Evolutionary conservation across 2,329 filamentous ascomycete species (phyloP), one percentile per base, ranked within the genome.

Genomic region (Aspergillus ruber): DNA sequence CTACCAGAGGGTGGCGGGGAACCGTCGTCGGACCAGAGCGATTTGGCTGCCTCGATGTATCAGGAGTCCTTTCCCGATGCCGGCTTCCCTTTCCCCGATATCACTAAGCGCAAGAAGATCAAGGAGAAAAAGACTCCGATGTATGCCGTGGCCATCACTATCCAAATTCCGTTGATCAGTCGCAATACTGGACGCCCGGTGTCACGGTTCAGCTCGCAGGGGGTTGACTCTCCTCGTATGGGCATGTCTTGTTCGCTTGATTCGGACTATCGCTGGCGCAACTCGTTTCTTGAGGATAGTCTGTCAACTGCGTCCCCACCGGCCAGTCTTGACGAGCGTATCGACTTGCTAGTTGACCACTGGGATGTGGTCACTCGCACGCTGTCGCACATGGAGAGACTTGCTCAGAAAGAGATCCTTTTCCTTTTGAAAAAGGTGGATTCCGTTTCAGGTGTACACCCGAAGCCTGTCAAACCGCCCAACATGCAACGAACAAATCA

Each of bases 311-410:
- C 71, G 6, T 67, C 72, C 4, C 69, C 74, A 13, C 71, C 74
- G 3, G 66, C 75, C 9, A 75, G 72, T 10, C 58, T 74, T 42
- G 77, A 81, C 56, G 75, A 79, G 47, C 72, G 77, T 9, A 74
- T 81, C 10, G 77, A 80, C 54, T 63, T 78, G 7, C 66, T 81
- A 23, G 76, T 78, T 21, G 75, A 80, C 48, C 77, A 80, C 50
- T 81, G 78, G 78, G 78, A 81, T 58, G 73, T 81, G 51, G 79
- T 81, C 49, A 75, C 76, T 44, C 72, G 79, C 18, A 78, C 77
- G 2, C 62, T 82, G 20, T 76, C 75, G 2, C 74, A 73, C 46
- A 64, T 81, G 10, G 77, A 81, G 55, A 70, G 71, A 46, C 61
- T 77, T 12, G 76, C 77, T 3, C 72, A 74, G 43, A 72, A 72